These are phyloP conservation scores for Gossypium longicalyx DNA, from an alignment of 345 rosid species.

Conservation along the genomic window DNA sequence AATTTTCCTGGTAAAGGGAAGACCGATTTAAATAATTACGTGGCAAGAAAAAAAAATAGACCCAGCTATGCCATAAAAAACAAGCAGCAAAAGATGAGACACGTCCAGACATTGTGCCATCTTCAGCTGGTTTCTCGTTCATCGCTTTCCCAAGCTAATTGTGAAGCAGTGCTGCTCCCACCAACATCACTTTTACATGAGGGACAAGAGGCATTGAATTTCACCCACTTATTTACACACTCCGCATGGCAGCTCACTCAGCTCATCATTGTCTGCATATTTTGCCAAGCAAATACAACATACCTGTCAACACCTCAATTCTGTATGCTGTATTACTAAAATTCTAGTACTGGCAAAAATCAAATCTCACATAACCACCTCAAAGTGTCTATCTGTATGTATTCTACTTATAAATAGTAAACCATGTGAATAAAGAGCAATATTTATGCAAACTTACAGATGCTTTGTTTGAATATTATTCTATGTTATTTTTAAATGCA, in stretches of 20 bases:
- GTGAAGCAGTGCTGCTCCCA: slow-evolving; percentile 33
- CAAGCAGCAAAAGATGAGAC: neutral
- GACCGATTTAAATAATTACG: neutral
- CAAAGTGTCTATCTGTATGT: neutral
- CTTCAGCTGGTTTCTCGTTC: neutral
- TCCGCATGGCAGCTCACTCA: slow-evolving; percentile 59
- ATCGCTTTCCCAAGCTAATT: slow-evolving; percentile 11
- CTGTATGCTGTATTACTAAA: neutral
- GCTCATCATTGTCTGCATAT: slow-evolving; percentile 52
- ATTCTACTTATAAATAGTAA: neutral
- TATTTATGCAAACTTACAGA: neutral
- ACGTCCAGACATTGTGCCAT: neutral
- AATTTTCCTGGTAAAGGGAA: neutral
- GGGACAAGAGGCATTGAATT: slow-evolving; percentile 67
- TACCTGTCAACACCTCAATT: slow-evolving; percentile 35
- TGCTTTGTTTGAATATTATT: too few relatives aligned
- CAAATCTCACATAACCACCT: neutral
- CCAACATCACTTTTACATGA: slow-evolving; percentile 60
- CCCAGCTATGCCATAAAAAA: too few relatives aligned
- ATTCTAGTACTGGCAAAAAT: neutral
- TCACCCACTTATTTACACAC: slow-evolving; percentile 72
- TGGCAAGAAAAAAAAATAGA: neutral
- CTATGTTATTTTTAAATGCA: too few relatives aligned
- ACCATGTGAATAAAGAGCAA: neutral
- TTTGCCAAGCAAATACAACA: slow-evolving; percentile 71